Base-by-base conservation (phyloP, 192 early-diverging fungal species). In the Umbelopsis isabellina region DNA sequence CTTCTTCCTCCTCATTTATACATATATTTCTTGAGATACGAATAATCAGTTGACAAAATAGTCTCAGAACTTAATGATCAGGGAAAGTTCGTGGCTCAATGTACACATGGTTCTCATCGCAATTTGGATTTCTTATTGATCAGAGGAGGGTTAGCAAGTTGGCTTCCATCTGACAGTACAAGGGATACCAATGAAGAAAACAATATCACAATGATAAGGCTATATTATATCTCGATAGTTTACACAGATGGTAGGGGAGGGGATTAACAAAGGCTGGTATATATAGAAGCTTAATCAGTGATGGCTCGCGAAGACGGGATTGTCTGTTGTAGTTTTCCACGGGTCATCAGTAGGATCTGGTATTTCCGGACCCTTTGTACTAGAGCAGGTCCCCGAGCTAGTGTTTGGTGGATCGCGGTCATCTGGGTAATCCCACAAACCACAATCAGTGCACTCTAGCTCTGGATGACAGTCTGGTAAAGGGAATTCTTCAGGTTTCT, bases 371-470 rank as follows among this genome's bases (percentile, higher is more conserved):
- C 10, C 37, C 37, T 41, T 6, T 4, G 33, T 61, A 61, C 27
- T 35, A 12, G 55, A 61, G 30, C 55, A 61, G 12, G 55, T 35
- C 37, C 27, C 16, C 4, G 15, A 35, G 6, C 12, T 5, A 2
- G 55, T 61, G 18, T 30, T 33, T 35, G 55, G 55, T 16, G 27
- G 64, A 55, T 78, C 76, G 6, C 76, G 58, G 5, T 52, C 35
- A 61, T 78, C 76, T 50, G 48, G 65, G 37, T 66, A 96, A 48
- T 89, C 84, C 94, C 94, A 96, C 75, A 83, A 69, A 7, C 73
- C 83, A 71, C 94, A 96, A 75, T 96, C 93, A 7, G 77, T 74
- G 75, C 95, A 97, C 45, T 87, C 81, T 33, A 33, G 53, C 33
- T 87, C 80, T 25, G 46, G 41, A 61, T 48, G 37, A 47, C 71